Percentiles rank a stretch among this genome's conserved stretches.
phyloP scores from a whole-genome alignment of 2,329 filamentous ascomycete genomes.

The Cladosporium sp. region DNA sequence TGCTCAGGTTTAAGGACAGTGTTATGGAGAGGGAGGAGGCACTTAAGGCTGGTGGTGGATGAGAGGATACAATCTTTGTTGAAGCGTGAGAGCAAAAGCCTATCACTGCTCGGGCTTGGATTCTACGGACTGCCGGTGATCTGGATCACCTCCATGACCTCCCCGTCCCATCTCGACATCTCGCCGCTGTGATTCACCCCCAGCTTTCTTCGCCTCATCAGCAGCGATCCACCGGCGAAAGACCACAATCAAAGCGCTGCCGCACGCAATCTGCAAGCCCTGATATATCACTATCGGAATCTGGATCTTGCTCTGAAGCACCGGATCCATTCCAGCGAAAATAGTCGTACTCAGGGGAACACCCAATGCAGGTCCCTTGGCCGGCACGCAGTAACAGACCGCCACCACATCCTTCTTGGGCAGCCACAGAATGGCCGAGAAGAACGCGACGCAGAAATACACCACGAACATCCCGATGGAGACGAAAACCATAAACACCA shows the following conservation, averaged over 20 bases:
- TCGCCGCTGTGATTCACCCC: too few species aligned
- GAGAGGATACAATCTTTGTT: not conserved
- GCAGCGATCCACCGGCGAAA: constrained; percentile 45
- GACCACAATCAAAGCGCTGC: constrained; percentile 37
- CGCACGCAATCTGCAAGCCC: constrained; percentile 40
- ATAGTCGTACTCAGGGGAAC: constrained; percentile 65
- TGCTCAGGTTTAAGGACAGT: constrained; percentile 87
- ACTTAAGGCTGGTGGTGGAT: constrained; percentile 29
- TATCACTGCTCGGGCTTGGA: constrained; percentile 4
- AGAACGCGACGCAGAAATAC: constrained; percentile 59
- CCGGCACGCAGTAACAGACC: constrained; percentile 67
- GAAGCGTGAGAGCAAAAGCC: not conserved
- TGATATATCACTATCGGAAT: constrained; percentile 59
- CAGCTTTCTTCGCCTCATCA: constrained; percentile 47
- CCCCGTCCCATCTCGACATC: constrained; percentile 6
- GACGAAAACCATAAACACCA: constrained; percentile 64
- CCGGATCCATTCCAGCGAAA: constrained; percentile 54
- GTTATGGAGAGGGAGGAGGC: constrained; percentile 82
- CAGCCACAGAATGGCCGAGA: constrained; percentile 50
- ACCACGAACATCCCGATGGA: constrained; percentile 59
- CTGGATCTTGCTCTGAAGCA: constrained; percentile 55
- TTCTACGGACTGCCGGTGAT: constrained; percentile 2
- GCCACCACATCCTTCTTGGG: constrained; percentile 60
- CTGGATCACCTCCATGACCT: not conserved
- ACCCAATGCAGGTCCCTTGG: constrained; percentile 66